Evolutionary conservation across 306 rosid genomes (phyloP).

Genomic region (Potentilla sterilis): DNA sequence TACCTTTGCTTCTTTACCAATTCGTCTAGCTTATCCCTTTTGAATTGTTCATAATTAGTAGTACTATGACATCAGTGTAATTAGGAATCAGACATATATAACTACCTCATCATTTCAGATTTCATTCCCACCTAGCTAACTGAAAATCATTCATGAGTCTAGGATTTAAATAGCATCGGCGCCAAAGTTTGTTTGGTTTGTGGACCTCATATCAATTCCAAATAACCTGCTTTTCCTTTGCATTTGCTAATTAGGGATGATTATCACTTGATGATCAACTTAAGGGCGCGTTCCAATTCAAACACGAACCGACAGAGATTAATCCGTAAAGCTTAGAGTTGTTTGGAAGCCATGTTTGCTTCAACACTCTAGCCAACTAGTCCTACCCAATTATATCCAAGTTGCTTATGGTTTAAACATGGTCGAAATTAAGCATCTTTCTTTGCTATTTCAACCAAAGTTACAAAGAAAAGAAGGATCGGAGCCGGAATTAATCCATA

Average conservation of each 20-base stretch:
- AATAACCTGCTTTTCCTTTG: neutral
- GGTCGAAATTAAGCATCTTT: neutral
- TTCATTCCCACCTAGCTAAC: conserved; percentile 22
- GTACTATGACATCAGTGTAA: neutral
- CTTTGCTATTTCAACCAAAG: neutral
- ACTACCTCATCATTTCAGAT: neutral
- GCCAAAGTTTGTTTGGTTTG: conserved; percentile 12
- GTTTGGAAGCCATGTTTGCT: neutral
- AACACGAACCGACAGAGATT: neutral
- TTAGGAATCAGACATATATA: neutral
- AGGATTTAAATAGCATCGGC: conserved; percentile 24
- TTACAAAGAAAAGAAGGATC: neutral
- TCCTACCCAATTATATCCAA: neutral
- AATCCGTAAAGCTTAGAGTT: neutral
- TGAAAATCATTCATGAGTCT: conserved; percentile 12
- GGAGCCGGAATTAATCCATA: no score
- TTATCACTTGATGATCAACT: neutral
- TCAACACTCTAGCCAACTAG: neutral
- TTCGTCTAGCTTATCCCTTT: neutral
- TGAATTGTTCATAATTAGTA: neutral
- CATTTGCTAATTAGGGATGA: neutral
- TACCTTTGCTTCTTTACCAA: conserved; percentile 24
- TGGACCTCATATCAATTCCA: neutral
- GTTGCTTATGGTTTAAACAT: neutral
- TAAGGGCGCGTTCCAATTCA: conserved; percentile 5